These are phyloP conservation scores for Pseudogymnoascus sp. DNA, from an alignment of 2,329 filamentous ascomycete genomes.

Conservation along the genomic window DNA sequence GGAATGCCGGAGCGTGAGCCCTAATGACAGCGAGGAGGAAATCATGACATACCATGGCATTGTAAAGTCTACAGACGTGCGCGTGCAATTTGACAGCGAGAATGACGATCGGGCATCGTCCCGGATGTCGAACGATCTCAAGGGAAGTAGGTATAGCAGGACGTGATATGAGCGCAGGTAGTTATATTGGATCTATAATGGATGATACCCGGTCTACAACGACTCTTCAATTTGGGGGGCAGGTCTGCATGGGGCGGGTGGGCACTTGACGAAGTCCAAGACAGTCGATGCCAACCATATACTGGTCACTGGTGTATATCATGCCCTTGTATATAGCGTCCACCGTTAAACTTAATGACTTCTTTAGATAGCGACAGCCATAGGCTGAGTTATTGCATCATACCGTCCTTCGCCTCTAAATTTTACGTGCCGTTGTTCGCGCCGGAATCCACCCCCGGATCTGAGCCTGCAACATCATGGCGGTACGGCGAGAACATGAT, in stretches of 20 bases:
- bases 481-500: not conserved
- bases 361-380: not conserved
- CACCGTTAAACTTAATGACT: not conserved
- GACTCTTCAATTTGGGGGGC: not conserved
- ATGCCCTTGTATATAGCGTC: not conserved
- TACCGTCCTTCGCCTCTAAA: not conserved
- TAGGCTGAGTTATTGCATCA: not conserved
- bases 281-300: not conserved
- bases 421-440: not conserved
- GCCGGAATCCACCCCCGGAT: not conserved
- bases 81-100: conserved; percentile 13
- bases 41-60: conserved; percentile 36
- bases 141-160: not conserved
- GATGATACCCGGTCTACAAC: not conserved
- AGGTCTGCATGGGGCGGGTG: not conserved
- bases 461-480: not conserved
- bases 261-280: not conserved
- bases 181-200: not conserved
- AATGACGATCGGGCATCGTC: conserved; percentile 1
- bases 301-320: not conserved
- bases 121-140: not conserved
- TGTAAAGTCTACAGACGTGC: conserved; percentile 32
- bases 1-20: conserved; percentile 30
- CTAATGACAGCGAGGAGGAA: conserved; percentile 32
- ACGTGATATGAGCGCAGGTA: not conserved